These are phyloP conservation scores for Penicillium soppii DNA, from an alignment of 495 filamentous ascomycete species.

Conservation along the genomic window DNA sequence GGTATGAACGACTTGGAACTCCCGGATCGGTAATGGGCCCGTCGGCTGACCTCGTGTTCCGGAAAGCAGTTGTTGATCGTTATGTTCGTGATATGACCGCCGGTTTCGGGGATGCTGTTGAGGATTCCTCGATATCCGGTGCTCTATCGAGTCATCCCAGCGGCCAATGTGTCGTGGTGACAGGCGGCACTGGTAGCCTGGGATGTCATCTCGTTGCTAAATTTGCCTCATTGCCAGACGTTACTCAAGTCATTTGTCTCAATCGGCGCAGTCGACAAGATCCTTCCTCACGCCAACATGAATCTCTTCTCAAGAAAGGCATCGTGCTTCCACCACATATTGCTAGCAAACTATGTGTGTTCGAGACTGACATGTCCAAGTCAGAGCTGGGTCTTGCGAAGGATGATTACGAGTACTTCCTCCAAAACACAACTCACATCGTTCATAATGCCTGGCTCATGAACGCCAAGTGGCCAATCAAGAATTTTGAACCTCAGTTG, in stretches of 20 bases:
- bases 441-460: constrained; percentile 43
- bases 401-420: constrained; percentile 6
- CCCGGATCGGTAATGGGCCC: background rate
- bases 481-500: constrained; percentile 31
- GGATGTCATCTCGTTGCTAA: constrained; percentile 47
- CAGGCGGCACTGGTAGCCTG: constrained; percentile 52
- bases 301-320: background rate
- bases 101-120: constrained; percentile 8
- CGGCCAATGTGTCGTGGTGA: constrained; percentile 41
- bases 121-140: background rate
- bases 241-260: constrained; percentile 19
- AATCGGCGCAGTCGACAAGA: constrained; percentile 4
- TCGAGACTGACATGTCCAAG: constrained; percentile 41
- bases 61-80: constrained; percentile 31
- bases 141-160: background rate
- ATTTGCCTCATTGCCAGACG: constrained; percentile 28
- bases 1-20: background rate
- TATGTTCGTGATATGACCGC: constrained; percentile 22
- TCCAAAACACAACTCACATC: constrained; percentile 29
- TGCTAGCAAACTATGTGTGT: background rate
- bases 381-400: constrained; percentile 44
- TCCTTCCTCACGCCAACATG: background rate
- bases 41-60: constrained; percentile 9
- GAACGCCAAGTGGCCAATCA: constrained; percentile 28
- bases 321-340: background rate